Base-by-base conservation (phyloP, 805 yeast species). In the Sugiyamaella chiloensis region DNA sequence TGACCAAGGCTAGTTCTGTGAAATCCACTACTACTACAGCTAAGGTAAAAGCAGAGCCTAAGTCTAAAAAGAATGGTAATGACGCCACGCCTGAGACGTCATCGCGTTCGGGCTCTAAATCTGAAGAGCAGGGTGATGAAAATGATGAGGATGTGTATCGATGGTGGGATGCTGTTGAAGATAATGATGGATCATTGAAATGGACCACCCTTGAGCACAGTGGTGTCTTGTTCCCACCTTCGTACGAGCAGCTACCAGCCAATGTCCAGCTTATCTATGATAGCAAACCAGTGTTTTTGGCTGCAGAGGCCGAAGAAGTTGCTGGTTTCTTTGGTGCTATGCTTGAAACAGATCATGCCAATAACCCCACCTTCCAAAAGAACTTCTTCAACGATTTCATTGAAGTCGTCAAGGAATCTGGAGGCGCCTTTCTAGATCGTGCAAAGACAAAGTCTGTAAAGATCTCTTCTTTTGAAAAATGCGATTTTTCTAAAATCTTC, bases 211-310 rank as follows among this genome's bases (percentile, higher is more conserved):
- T 91, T 44, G 87, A 79, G 53, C 99, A 91, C 63, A 81, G 78
- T 55, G 99, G 99, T 59, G 96, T 91, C 9, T 68, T 90, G 26
- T 91, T 91, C 60, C 97, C 99, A 1, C 97, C 98, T 0, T 84
- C 80, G 2, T 91, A 91, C 64, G 90, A 84, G 61, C 89, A 93
- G 2, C 68, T 91, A 37, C 98, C 98, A 0, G 69, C 78, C 4
- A 75, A 79, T 58, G 85, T 90, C 32, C 87, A 85, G 60, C 58
- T 91, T 45, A 74, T 78, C 50, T 90, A 91, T 60, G 84, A 85
- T 56, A 87, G 87, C 0, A 74, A 78, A 54, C 86, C 93, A 0
- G 90, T 90, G 0, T 71, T 71, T 24, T 71, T 91, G 49, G 91
- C 96, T 1, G 68, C 71, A 0, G 85, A 74, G 47, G 97, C 96